Conservation (phyloP, 495 filamentous ascomycete species). For the Podospora bellae-mahoneyi region DNA sequence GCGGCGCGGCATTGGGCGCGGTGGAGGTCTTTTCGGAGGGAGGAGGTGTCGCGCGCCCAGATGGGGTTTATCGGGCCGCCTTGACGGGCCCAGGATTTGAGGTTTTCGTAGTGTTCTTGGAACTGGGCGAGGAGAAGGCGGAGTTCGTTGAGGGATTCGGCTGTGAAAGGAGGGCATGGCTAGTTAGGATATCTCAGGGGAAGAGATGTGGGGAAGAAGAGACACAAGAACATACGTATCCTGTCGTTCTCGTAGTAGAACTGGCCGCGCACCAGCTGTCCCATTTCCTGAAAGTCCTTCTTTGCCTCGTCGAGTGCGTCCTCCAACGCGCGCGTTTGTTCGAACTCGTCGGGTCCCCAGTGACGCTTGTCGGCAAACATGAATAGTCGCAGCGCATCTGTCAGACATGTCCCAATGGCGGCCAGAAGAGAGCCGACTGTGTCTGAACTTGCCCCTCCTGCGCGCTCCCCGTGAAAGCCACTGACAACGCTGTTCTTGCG, state of each 20-base stretch:
- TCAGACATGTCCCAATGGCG: constrained; percentile 44
- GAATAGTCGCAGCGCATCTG: constrained; percentile 44
- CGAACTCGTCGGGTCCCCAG: constrained; percentile 49
- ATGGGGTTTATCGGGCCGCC: constrained; percentile 45
- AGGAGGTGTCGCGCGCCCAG: constrained; percentile 43
- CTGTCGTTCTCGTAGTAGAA: constrained; percentile 50
- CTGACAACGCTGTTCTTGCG: constrained; percentile 15
- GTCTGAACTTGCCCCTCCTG: constrained; percentile 26
- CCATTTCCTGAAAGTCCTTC: constrained; percentile 51
- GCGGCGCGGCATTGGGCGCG: constrained; percentile 48
- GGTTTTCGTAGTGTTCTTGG: constrained; percentile 38
- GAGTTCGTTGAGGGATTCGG: constrained; percentile 44
- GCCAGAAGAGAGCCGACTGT: constrained; percentile 50
- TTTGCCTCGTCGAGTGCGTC: constrained; percentile 49
- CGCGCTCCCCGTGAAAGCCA: neutral
- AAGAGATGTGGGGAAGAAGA: neutral
- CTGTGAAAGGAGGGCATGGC: constrained; percentile 28
- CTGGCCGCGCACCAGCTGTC: constrained; percentile 43
- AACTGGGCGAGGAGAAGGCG: constrained; percentile 37
- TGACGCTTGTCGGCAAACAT: constrained; percentile 50
- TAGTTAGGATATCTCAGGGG: constrained; percentile 6
- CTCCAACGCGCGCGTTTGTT: constrained; percentile 46
- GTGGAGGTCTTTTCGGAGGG: constrained; percentile 41
- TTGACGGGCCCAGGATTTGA: constrained; percentile 44
- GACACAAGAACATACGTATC: constrained; percentile 38